Conservation (phyloP, 2,329 filamentous ascomycete species). For the Aspergillus phoenicis region DNA sequence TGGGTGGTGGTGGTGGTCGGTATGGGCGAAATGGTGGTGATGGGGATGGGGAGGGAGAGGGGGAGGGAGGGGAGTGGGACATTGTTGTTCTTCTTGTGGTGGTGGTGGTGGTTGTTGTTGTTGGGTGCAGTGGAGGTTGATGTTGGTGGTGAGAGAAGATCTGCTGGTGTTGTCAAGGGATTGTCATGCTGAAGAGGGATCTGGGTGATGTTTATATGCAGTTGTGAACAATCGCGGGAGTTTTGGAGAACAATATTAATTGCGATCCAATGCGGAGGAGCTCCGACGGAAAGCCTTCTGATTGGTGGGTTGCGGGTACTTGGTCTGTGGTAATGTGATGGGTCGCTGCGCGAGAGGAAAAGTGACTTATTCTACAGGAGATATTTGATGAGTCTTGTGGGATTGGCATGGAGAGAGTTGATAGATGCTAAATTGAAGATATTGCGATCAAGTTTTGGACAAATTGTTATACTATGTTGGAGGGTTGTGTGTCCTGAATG, state of each 20-base stretch:
- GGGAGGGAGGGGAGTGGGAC: neutral
- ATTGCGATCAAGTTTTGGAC: too few species aligned
- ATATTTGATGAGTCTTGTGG: too few species aligned
- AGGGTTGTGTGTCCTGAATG: too few species aligned
- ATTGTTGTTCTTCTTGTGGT: neutral
- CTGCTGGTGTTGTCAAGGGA: neutral
- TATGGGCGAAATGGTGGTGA: slow-evolving; percentile 21
- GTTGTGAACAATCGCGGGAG: slow-evolving; percentile 2
- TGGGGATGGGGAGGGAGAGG: neutral
- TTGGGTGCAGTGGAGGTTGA: slow-evolving; percentile 5
- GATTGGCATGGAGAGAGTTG: too few species aligned
- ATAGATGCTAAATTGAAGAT: too few species aligned
- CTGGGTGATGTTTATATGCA: neutral
- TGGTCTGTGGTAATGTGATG: too few species aligned
- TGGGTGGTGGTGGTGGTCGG: slow-evolving; percentile 9
- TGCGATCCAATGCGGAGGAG: neutral
- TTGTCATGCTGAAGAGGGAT: neutral
- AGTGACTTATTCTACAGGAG: too few species aligned
- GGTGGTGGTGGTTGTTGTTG: neutral
- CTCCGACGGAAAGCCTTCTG: neutral
- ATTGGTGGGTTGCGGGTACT: neutral
- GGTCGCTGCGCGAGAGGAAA: too few species aligned
- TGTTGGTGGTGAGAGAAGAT: neutral
- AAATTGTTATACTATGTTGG: too few species aligned
- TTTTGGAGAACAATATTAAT: slow-evolving; percentile 12